Evolutionary conservation across 495 filamentous ascomycete genomes (phyloP), one percentile per base, ranked within the genome.

Genomic region (Podospora conica): DNA sequence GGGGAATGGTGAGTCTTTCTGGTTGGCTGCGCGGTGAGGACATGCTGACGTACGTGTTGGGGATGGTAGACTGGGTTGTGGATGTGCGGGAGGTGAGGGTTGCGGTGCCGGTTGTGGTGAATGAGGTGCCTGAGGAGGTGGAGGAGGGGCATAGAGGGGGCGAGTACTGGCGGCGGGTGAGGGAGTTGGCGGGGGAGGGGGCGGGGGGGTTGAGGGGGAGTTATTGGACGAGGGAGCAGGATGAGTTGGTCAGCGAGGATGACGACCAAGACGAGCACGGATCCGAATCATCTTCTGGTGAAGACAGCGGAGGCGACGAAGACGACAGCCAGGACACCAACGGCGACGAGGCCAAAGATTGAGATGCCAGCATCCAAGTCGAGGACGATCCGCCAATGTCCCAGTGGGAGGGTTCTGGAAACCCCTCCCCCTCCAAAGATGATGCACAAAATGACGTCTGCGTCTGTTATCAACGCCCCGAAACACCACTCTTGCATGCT

Each of bases 81-180:
- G 24, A 22, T 18, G 61, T 63, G 11, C 22, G 55, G 12, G 24
- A 28, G 21, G 10, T 12, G 7, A 28, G 21, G 53, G 18, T 63
- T 0, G 12, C 61, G 15, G 61, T 63, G 22, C 61, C 61, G 5
- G 61, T 31, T 6, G n/a, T 63, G 9, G 55, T 48, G 15, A 63
- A 63, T 31, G 61, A 63, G 0, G 24, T 63, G 25, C 24, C 61
- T 21, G 61, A 63, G 23, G 61, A 63, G 60, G 7, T 55, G 3
- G 53, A 24, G 11, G 61, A 63, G 18, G 53, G 55, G 61, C 33
- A 63, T 55, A n/a, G 9, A 1, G 61, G 61, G 18, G 61, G 61
- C 23, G 23, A 40, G 9, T 63, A 27, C 6, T 63, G 61, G 61
- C 24, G n/a, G 29, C 27, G 24, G 18, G 61, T 63, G 9, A 40